Evolutionary conservation across 2,329 filamentous ascomycete genomes (phyloP).

Genomic region (Bipolaris sorokiniana): DNA sequence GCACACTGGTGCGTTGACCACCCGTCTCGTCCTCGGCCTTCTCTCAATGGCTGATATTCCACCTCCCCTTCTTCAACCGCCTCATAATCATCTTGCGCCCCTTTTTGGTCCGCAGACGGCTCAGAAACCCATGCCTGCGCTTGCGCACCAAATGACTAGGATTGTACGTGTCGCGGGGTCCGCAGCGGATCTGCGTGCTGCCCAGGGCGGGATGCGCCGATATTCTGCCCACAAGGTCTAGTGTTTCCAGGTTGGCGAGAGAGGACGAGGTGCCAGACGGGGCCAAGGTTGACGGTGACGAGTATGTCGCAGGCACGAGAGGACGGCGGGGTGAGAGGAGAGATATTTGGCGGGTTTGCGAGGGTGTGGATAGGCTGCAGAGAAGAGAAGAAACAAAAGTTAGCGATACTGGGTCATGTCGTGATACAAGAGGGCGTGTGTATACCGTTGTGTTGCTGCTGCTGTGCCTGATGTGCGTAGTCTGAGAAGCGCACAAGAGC

Average conservation of each 20-base stretch:
- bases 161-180: conserved; percentile 63
- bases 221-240: conserved; percentile 46
- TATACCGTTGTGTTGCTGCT: conserved; percentile 29
- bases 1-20: background rate
- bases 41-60: conserved; percentile 43
- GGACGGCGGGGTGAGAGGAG: conserved; percentile 38
- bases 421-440: background rate
- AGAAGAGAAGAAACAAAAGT: background rate
- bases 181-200: conserved; percentile 52
- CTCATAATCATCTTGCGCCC: conserved; percentile 62
- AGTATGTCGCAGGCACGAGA: conserved; percentile 26
- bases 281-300: conserved; percentile 21
- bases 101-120: conserved; percentile 58
- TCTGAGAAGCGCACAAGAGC: conserved; percentile 28
- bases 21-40: background rate
- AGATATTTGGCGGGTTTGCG: conserved; percentile 34
- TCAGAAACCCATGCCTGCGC: conserved; percentile 65
- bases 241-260: conserved; percentile 26
- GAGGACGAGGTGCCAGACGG: conserved; percentile 23
- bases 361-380: conserved; percentile 13
- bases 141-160: conserved; percentile 66
- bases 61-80: conserved; percentile 60
- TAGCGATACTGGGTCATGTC: background rate
- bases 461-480: conserved; percentile 12
- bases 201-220: conserved; percentile 47